Evolutionary conservation across 2,329 filamentous ascomycete species (phyloP).

Genomic region (Pseudogymnoascus sp.): DNA sequence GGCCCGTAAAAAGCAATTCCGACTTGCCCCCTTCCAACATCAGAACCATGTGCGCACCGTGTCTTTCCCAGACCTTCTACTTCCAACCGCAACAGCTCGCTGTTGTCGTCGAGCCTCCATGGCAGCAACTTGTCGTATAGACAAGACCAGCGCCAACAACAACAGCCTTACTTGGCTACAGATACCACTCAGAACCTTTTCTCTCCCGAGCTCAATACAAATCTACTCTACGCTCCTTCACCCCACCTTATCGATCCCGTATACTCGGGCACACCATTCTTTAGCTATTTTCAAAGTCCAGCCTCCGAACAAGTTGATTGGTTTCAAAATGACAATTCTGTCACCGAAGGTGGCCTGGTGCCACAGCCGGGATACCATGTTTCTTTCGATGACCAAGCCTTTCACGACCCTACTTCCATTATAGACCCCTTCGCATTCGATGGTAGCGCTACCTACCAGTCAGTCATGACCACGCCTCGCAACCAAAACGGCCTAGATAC

Average conservation of each 20-base stretch:
- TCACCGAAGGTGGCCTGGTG: not conserved
- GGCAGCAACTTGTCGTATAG: constrained; percentile 11
- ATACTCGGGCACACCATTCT: not conserved
- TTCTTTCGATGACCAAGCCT: constrained; percentile 1
- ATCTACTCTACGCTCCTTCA: constrained; percentile 11
- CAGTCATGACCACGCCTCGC: not conserved
- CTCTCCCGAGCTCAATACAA: constrained; percentile 4
- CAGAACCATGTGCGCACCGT: constrained; percentile 5
- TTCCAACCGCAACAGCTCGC: constrained; percentile 13
- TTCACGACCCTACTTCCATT: not conserved
- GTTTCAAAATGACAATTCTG: constrained; percentile 3
- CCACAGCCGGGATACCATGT: not conserved
- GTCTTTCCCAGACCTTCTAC: constrained; percentile 10
- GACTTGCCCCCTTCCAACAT: constrained; percentile 15
- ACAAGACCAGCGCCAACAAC: not conserved
- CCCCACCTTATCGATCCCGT: constrained; percentile 15
- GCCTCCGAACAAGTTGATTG: not conserved
- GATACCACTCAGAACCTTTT: constrained; percentile 5
- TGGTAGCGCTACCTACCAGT: not conserved
- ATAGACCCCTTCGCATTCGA: not conserved
- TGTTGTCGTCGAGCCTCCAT: constrained; percentile 15
- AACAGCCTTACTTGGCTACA: constrained; percentile 6
- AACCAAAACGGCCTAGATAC: constrained; percentile 2
- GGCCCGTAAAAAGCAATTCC: constrained; percentile 22
- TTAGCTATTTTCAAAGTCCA: constrained; percentile 1